These are phyloP conservation scores for Phytopythium mirpurense DNA, from an alignment of 352 stramenopile genomes.

Conservation along the genomic window DNA sequence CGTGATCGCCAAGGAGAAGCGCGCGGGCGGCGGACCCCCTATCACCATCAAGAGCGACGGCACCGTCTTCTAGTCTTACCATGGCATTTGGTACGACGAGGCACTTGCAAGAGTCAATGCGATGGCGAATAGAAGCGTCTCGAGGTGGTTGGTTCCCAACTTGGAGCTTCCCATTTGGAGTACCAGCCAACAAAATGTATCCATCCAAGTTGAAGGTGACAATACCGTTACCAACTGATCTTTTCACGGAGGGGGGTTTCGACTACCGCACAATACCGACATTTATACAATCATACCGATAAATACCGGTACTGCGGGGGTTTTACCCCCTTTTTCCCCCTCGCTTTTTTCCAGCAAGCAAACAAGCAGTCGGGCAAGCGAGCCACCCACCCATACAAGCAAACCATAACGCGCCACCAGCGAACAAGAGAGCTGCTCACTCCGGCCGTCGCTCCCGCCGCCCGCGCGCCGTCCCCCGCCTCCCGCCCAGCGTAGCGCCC, in stretches of 20 bases:
- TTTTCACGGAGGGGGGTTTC: no score
- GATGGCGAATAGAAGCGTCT: no score
- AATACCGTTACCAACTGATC: no score
- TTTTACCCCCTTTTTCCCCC: background rate
- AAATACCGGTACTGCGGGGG: background rate
- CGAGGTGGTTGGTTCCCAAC: no score
- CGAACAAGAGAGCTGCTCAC: slow-evolving; percentile 1
- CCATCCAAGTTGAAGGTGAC: no score
- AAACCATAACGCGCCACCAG: slow-evolving; percentile 1
- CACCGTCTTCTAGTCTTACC: slow-evolving; percentile 62
- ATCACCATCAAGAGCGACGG: slow-evolving; percentile 87
- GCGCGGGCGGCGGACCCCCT: slow-evolving; percentile 57
- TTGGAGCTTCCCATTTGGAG: no score
- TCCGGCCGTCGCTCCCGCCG: background rate
- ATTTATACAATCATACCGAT: no score
- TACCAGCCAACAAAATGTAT: no score
- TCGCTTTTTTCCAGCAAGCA: no score
- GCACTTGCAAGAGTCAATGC: no score
- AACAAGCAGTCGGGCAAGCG: background rate
- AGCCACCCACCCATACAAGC: background rate
- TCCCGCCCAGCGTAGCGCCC: background rate
- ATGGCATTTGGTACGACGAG: background rate
- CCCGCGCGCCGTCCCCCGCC: background rate
- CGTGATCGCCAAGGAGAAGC: slow-evolving; percentile 75
- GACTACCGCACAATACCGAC: no score